Percentiles rank a stretch among this genome's conserved stretches.
These are phyloP conservation scores for Plasmodium gonderi DNA, from an alignment of 169 alveolate species.

Conservation along the genomic window DNA sequence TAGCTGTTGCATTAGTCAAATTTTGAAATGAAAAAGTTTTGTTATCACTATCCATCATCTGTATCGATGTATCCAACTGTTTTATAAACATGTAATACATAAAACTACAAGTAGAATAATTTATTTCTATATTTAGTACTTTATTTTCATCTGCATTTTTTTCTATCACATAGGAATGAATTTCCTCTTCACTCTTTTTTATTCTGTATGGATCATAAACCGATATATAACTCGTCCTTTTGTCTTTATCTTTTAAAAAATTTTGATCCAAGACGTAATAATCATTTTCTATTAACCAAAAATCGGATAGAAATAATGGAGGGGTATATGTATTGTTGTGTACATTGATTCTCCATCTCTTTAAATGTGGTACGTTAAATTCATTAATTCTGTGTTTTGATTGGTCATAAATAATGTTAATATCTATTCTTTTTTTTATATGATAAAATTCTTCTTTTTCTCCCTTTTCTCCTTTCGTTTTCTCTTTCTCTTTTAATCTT, in stretches of 20 bases:
- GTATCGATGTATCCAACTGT: slow-evolving; percentile 52
- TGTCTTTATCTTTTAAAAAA: slow-evolving; percentile 51
- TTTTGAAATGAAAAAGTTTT: slow-evolving; percentile 45
- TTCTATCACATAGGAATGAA: slow-evolving; percentile 24
- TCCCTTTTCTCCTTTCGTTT: background rate
- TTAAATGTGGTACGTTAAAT: slow-evolving; percentile 77
- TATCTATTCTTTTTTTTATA: slow-evolving; percentile 79
- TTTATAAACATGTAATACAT: slow-evolving; percentile 67
- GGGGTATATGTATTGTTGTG: slow-evolving; percentile 74
- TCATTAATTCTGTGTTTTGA: slow-evolving; percentile 68
- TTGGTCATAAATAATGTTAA: slow-evolving; percentile 71
- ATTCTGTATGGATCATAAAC: slow-evolving; percentile 72
- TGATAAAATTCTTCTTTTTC: slow-evolving; percentile 70
- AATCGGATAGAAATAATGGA: slow-evolving; percentile 78
- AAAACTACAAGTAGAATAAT: slow-evolving; percentile 63
- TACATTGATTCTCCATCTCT: slow-evolving; percentile 76
- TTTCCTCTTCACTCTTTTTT: slow-evolving; percentile 45
- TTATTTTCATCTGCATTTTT: slow-evolving; percentile 56
- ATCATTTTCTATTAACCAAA: slow-evolving; percentile 80
- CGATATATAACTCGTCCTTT: slow-evolving; percentile 61
- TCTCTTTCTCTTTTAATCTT: background rate
- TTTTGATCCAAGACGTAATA: slow-evolving; percentile 61
- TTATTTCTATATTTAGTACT: slow-evolving; percentile 25
- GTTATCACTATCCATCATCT: slow-evolving; percentile 64
- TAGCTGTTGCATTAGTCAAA: slow-evolving; percentile 68